Evolutionary conservation across 2,329 filamentous ascomycete genomes (phyloP).

Genomic region (Aspergillus awamori): DNA sequence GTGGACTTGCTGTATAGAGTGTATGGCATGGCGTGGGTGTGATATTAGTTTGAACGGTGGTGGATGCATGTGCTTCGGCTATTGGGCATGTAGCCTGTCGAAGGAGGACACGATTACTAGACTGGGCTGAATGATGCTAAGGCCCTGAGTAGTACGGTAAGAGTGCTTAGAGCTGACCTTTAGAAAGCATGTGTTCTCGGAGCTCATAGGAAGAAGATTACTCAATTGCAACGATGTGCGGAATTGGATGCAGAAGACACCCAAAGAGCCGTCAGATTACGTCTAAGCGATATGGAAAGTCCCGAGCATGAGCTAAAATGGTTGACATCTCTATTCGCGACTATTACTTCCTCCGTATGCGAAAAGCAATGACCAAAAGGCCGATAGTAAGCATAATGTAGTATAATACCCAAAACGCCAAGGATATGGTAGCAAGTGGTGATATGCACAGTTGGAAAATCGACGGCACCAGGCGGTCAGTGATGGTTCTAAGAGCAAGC

Average conservation of each 20-base stretch:
- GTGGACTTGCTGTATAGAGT: not conserved
- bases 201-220: not conserved
- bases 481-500: not conserved
- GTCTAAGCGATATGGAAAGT: too few relatives aligned
- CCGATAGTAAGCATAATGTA: conserved; percentile 11
- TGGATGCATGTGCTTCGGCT: too few relatives aligned
- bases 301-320: not conserved
- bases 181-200: too few relatives aligned
- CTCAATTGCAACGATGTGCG: too few relatives aligned
- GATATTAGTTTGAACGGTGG: too few relatives aligned
- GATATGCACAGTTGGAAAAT: conserved; percentile 19
- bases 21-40: too few relatives aligned
- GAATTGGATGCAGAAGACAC: not conserved
- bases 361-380: not conserved
- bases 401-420: conserved; percentile 27
- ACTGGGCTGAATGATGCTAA: not conserved
- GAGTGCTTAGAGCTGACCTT: too few relatives aligned
- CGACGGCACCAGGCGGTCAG: conserved; percentile 36
- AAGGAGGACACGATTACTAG: too few relatives aligned
- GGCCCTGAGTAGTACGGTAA: not conserved
- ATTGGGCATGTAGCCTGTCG: too few relatives aligned
- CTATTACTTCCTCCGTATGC: conserved; percentile 14
- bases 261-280: not conserved
- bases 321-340: not conserved
- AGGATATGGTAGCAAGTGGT: conserved; percentile 20